phyloP scores from a whole-genome alignment of 2,329 filamentous ascomycete genomes.

The Xylariales sp. region DNA sequence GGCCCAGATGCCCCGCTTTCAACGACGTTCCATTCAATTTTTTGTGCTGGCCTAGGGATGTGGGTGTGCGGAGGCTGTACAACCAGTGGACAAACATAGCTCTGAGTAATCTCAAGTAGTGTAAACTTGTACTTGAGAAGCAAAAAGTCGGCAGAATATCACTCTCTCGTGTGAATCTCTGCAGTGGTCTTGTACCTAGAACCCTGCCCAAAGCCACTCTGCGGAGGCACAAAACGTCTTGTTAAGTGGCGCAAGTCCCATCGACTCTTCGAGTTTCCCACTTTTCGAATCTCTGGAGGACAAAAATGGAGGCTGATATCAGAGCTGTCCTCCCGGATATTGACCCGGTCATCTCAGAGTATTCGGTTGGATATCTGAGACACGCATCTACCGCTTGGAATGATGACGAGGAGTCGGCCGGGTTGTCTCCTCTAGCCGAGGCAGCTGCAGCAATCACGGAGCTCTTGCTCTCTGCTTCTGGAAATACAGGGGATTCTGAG shows the following conservation, averaged over 20 bases:
- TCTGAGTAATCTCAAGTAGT: no score
- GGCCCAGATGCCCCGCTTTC: background rate
- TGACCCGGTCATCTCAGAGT: slow-evolving; percentile 84
- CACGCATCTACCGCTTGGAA: slow-evolving; percentile 85
- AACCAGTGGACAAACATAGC: no score
- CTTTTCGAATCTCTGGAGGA: no score
- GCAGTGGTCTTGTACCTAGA: no score
- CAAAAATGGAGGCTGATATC: slow-evolving; percentile 85
- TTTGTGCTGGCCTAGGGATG: slow-evolving; percentile 1
- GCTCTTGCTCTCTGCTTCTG: slow-evolving; percentile 88
- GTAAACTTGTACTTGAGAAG: no score
- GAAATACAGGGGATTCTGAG: slow-evolving; percentile 66
- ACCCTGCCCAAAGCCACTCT: no score
- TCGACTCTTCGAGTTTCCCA: no score
- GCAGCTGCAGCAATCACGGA: slow-evolving; percentile 83
- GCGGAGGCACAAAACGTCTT: no score
- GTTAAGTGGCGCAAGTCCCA: no score
- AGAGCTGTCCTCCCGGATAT: slow-evolving; percentile 79
- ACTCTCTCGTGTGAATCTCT: no score
- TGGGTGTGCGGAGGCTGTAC: no score
- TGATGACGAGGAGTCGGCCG: slow-evolving; percentile 66
- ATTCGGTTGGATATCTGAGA: slow-evolving; percentile 88
- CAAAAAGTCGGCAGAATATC: no score
- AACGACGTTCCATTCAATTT: slow-evolving; percentile 4
- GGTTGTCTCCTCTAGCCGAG: slow-evolving; percentile 74